phyloP scores from a whole-genome alignment of 2,329 filamentous ascomycete species.

The Sclerotinia sclerotiorum region DNA sequence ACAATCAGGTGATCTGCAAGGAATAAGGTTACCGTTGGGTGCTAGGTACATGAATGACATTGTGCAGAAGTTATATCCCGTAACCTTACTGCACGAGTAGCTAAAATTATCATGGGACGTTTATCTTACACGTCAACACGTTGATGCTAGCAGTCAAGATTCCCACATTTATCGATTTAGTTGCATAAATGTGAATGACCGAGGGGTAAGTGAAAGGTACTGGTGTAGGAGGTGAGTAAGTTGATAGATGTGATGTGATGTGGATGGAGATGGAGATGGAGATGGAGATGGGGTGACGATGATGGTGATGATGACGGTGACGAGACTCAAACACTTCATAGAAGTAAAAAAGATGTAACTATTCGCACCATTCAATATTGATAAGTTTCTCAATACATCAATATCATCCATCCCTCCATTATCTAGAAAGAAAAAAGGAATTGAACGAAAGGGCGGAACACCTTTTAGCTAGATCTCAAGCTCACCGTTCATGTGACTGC shows the following conservation, averaged over 20 bases:
- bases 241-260: too few relatives aligned
- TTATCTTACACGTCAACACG: neutral
- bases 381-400: too few relatives aligned
- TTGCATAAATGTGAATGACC: conserved; percentile 5
- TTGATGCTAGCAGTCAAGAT: neutral
- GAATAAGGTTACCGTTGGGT: neutral
- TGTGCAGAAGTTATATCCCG: neutral
- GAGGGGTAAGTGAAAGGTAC: neutral
- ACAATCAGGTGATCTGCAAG: conserved; percentile 4
- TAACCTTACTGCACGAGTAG: neutral
- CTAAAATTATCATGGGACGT: conserved; percentile 17
- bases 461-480: too few relatives aligned
- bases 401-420: neutral
- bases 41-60: neutral
- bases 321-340: neutral
- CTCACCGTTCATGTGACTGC: conserved; percentile 10
- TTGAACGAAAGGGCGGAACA: neutral
- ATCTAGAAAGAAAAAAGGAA: neutral
- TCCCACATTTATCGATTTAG: conserved; percentile 8
- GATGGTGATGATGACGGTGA: neutral
- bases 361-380: neutral
- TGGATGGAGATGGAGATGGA: too few relatives aligned
- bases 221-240: neutral
- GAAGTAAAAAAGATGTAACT: neutral
- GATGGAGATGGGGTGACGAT: neutral